These are phyloP conservation scores for Bruguiera parviflora DNA, from an alignment of 345 rosid species.

Conservation along the genomic window DNA sequence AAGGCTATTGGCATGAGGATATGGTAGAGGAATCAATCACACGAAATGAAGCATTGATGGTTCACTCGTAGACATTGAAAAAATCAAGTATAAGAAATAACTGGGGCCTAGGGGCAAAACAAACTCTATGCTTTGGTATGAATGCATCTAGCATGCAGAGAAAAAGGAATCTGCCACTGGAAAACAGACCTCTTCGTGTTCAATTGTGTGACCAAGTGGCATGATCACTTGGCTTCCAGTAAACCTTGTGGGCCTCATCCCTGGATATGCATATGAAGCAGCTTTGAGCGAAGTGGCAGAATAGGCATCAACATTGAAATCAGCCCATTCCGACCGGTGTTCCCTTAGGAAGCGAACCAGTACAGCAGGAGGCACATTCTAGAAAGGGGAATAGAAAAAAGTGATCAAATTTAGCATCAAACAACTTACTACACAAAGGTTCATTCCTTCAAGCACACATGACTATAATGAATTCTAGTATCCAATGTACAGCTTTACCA, in stretches of 20 bases:
- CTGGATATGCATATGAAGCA: conserved; percentile 75
- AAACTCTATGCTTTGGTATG: neutral
- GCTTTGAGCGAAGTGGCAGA: conserved; percentile 85
- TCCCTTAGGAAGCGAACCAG: conserved; percentile 91
- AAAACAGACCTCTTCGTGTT: conserved; percentile 84
- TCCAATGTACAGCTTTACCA: neutral
- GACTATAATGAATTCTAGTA: neutral
- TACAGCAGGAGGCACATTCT: conserved; percentile 97
- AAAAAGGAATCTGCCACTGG: neutral
- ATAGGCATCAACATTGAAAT: conserved; percentile 94
- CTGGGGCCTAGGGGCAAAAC: neutral
- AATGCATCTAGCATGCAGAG: too few species aligned
- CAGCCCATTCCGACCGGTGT: conserved; percentile 99
- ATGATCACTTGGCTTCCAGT: conserved; percentile 93
- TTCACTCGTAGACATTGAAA: too few species aligned
- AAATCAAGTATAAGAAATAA: too few species aligned
- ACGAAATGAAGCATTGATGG: neutral
- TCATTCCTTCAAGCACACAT: neutral
- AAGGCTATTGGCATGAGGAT: neutral
- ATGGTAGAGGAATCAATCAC: neutral
- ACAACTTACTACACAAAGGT: neutral
- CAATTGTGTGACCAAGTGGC: conserved; percentile 97
- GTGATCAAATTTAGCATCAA: conserved; percentile 4
- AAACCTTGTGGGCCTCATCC: conserved; percentile 90
- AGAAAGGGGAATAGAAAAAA: conserved; percentile 16